Conservation (phyloP, 768 basidiomycete species). For the Phylloporus rhodoxanthus region DNA sequence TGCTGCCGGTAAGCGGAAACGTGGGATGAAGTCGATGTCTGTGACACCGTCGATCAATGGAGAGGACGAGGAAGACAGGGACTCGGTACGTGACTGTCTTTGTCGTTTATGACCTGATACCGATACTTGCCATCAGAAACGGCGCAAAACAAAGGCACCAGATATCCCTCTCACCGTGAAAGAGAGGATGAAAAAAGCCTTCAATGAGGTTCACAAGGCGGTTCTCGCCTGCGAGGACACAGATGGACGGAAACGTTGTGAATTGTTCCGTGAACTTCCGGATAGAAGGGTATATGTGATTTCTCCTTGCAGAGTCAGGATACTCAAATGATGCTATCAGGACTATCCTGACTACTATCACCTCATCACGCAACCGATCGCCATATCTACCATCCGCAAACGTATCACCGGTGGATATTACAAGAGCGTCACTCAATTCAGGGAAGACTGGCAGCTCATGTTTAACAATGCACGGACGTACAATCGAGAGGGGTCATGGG, state of each 20-base stretch:
- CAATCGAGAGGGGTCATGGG: conserved; percentile 94
- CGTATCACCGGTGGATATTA: conserved; percentile 60
- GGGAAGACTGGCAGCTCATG: conserved; percentile 83
- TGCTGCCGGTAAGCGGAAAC: conserved; percentile 64
- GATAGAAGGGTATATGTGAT: conserved; percentile 54
- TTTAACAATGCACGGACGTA: conserved; percentile 91
- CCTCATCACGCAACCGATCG: conserved; percentile 82
- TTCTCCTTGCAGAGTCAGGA: neutral
- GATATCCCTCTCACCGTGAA: conserved; percentile 55
- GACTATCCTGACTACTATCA: conserved; percentile 92
- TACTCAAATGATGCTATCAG: conserved; percentile 34
- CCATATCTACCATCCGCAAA: conserved; percentile 81
- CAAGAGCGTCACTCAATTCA: conserved; percentile 67
- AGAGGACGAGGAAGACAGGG: conserved; percentile 76
- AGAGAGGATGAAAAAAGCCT: conserved; percentile 80
- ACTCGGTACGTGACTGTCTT: conserved; percentile 42
- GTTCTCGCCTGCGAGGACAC: conserved; percentile 68
- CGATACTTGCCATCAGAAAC: conserved; percentile 51
- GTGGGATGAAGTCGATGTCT: conserved; percentile 64
- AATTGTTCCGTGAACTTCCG: conserved; percentile 84
- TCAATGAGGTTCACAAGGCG: conserved; percentile 69
- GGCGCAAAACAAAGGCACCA: conserved; percentile 66
- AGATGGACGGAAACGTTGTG: conserved; percentile 73
- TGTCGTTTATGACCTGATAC: neutral
- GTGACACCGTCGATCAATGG: conserved; percentile 68